Base-by-base conservation (phyloP, 805 yeast genomes). In the Brettanomyces anomalus region DNA sequence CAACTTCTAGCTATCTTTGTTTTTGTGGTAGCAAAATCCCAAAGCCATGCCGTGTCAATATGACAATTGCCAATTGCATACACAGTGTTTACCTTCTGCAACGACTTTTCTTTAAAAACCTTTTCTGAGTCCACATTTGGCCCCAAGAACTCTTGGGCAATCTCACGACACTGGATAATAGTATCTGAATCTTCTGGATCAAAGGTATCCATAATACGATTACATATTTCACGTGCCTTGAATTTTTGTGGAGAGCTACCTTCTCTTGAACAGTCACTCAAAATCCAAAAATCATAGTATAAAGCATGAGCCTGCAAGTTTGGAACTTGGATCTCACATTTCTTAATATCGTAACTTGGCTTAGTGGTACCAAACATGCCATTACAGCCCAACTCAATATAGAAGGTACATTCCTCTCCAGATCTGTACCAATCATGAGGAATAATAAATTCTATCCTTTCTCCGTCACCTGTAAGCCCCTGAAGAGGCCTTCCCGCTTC, bases 1-100 rank as follows among this genome's bases (percentile, higher is more conserved):
- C 97, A 90, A 5, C 96, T 86, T 50, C 98, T 74, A 3, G 89
- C 96, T 43, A 90, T 77, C 58, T 90, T 90, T 41, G 97, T 76
- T 53, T 85, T 81, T 1, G 97, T 87, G 60, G 93, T 97, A 3
- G 95, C 97, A 68, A 83, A 90, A n/a, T 97, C 97, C 98, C 98
- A 90, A 45, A 88, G 70, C 98, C 98, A 90, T 14, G 97, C 97
- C 15, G 97, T 90, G 57, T 90, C 98, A 52, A 89, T 89, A 61
- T 89, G 97, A 60, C 97, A 93, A 60, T 93, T 85, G 36, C 98
- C 98, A 50, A 93, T 73, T 7, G 85, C 95, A 61, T 68, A 82
- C 10, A 89, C 96, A 44, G 81, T 79, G 45, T 75, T 62, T 45
- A 57, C 62, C 26, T 55, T 51, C 46, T 52, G 66, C 36, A 54